These are phyloP conservation scores for Neocatenulostroma microsporum DNA, from an alignment of 2,329 filamentous ascomycete species.

Conservation along the genomic window DNA sequence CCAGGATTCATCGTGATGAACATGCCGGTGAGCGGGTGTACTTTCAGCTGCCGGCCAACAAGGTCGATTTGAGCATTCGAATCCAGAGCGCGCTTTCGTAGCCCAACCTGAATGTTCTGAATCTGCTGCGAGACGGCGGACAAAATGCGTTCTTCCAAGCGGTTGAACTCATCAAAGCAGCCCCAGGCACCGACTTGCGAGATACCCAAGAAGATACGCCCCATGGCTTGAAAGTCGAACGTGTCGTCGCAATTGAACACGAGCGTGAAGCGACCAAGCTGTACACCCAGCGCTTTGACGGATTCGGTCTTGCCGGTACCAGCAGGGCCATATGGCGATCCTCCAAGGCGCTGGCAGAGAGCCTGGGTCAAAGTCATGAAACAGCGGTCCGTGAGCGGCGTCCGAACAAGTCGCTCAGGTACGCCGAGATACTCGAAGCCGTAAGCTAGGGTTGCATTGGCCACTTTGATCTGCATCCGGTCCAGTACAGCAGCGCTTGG, in stretches of 20 bases:
- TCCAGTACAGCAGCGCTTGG: slow-evolving; percentile 72
- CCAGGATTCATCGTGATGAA: slow-evolving; percentile 99
- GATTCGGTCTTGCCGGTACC: slow-evolving; percentile 99
- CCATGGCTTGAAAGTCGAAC: slow-evolving; percentile 99
- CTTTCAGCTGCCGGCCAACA: slow-evolving; percentile 78
- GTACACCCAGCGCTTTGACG: slow-evolving; percentile 92
- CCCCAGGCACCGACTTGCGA: slow-evolving; percentile 99
- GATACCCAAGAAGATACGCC: slow-evolving; percentile 96
- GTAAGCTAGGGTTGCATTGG: slow-evolving; percentile 89
- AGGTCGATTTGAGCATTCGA: slow-evolving; percentile 86
- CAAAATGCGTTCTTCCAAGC: slow-evolving; percentile 92
- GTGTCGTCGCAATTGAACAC: slow-evolving; percentile 99
- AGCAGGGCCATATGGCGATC: slow-evolving; percentile 93
- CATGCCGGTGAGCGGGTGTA: slow-evolving; percentile 90
- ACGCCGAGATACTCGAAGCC: slow-evolving; percentile 98
- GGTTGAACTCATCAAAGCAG: slow-evolving; percentile 99
- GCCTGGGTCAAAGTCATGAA: slow-evolving; percentile 97
- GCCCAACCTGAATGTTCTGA: slow-evolving; percentile 94
- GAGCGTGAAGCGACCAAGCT: slow-evolving; percentile 92
- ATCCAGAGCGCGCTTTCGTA: slow-evolving; percentile 76
- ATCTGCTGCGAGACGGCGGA: slow-evolving; percentile 99
- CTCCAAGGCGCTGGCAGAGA: slow-evolving; percentile 86
- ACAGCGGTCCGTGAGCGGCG: slow-evolving; percentile 93
- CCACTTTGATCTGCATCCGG: slow-evolving; percentile 88
- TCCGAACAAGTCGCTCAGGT: slow-evolving; percentile 89